Percentiles rank a stretch among this genome's conserved stretches.
These are phyloP conservation scores for Saprolegnia diclina DNA, from an alignment of 352 stramenopile genomes.

Conservation along the genomic window DNA sequence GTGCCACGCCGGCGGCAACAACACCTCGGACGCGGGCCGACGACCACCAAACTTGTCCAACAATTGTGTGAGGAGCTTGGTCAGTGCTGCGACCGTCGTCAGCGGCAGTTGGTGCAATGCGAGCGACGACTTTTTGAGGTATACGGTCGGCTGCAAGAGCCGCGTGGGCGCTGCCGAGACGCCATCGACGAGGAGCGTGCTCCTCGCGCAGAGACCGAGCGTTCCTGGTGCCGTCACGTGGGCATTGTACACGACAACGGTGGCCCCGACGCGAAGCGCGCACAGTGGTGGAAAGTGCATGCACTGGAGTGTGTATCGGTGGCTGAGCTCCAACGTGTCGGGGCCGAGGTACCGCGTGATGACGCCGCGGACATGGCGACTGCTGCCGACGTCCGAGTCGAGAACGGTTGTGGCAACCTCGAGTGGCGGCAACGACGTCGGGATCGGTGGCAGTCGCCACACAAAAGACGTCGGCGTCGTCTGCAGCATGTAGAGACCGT, in stretches of 20 bases:
- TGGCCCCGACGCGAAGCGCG: conserved; percentile 15
- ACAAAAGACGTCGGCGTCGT: conserved; percentile 33
- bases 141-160: not conserved
- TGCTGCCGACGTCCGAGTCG: not conserved
- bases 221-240: conserved; percentile 5
- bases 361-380: not conserved
- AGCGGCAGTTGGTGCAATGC: conserved; percentile 18
- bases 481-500: conserved; percentile 57
- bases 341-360: conserved; percentile 5
- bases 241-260: conserved; percentile 13
- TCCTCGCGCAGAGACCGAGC: conserved; percentile 23
- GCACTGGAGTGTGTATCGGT: not conserved
- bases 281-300: conserved; percentile 13
- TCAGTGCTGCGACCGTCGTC: conserved; percentile 1
- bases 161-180: not conserved
- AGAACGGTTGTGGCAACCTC: not conserved
- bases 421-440: not conserved
- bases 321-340: conserved; percentile 18
- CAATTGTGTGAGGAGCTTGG: not conserved
- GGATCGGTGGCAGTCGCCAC: conserved; percentile 29
- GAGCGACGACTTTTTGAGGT: not conserved
- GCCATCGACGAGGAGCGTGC: conserved; percentile 3
- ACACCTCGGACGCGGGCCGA: not conserved
- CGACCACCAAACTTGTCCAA: conserved; percentile 13
- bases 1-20: not conserved